Conservation (phyloP, 306 rosid genomes). For the Fagus sylvatica region DNA sequence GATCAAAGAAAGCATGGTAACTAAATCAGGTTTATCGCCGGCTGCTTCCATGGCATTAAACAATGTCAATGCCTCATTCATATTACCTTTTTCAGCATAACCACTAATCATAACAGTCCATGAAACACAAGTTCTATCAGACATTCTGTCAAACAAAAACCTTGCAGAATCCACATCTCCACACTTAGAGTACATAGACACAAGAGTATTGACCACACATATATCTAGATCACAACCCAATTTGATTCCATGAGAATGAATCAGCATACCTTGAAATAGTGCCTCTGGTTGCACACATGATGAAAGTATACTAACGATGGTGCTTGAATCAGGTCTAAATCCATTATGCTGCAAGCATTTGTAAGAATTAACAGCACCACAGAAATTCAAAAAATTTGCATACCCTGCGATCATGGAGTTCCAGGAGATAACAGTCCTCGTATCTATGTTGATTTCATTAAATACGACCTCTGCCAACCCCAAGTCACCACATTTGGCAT, state of each 20-base stretch:
- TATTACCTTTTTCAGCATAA: slow-evolving; percentile 54
- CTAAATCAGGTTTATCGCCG: slow-evolving; percentile 58
- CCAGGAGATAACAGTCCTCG: slow-evolving; percentile 69
- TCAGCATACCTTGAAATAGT: slow-evolving; percentile 47
- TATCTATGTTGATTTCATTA: slow-evolving; percentile 35
- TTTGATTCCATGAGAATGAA: slow-evolving; percentile 61
- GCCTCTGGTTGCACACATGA: slow-evolving; percentile 48
- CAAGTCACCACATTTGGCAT: slow-evolving; percentile 59
- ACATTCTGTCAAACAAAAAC: slow-evolving; percentile 51
- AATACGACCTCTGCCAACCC: slow-evolving; percentile 43
- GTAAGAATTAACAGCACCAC: slow-evolving; percentile 42
- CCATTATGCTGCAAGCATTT: slow-evolving; percentile 45
- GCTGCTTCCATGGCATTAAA: slow-evolving; percentile 59
- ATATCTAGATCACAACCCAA: slow-evolving; percentile 62
- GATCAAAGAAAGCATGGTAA: slow-evolving; percentile 58
- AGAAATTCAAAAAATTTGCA: slow-evolving; percentile 42
- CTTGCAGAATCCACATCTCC: slow-evolving; percentile 56
- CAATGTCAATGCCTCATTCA: slow-evolving; percentile 51
- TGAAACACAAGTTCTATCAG: slow-evolving; percentile 56
- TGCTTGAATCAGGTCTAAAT: slow-evolving; percentile 53
- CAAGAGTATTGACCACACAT: slow-evolving; percentile 52
- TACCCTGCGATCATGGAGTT: slow-evolving; percentile 65
- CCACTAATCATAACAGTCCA: slow-evolving; percentile 76
- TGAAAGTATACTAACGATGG: slow-evolving; percentile 53
- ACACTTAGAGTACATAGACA: slow-evolving; percentile 70